Conservation (phyloP, 495 filamentous ascomycete genomes). For the Lasiosphaeria hispida region DNA sequence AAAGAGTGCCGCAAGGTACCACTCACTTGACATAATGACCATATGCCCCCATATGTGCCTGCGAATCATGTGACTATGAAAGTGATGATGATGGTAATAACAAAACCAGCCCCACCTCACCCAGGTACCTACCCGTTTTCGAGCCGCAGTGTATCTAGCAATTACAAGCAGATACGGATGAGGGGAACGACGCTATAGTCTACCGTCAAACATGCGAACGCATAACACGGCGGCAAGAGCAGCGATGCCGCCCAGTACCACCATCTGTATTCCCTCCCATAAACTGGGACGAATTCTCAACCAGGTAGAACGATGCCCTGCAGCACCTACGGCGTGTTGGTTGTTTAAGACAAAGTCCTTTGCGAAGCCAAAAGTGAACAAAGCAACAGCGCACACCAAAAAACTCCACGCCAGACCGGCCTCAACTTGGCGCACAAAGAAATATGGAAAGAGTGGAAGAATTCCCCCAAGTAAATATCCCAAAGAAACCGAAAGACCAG, state of each 20-base stretch:
- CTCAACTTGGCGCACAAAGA: slow-evolving; percentile 63
- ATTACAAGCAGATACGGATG: too few relatives aligned
- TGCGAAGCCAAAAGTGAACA: slow-evolving; percentile 71
- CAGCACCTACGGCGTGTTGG: too few relatives aligned
- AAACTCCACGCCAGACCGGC: slow-evolving; percentile 67
- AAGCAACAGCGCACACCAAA: slow-evolving; percentile 61
- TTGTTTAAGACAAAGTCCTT: slow-evolving; percentile 50
- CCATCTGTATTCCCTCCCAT: slow-evolving; percentile 60
- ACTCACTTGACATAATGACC: too few relatives aligned
- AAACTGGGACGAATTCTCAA: slow-evolving; percentile 18
- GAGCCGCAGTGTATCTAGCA: too few relatives aligned
- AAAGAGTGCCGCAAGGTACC: too few relatives aligned
- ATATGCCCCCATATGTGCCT: too few relatives aligned
- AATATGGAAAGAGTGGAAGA: slow-evolving; percentile 72
- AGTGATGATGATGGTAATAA: too few relatives aligned
- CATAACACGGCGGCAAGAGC: slow-evolving; percentile 64
- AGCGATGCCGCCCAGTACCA: slow-evolving; percentile 62
- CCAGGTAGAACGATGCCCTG: too few relatives aligned
- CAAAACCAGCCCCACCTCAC: too few relatives aligned
- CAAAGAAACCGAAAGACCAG: slow-evolving; percentile 56
- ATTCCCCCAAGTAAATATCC: slow-evolving; percentile 75
- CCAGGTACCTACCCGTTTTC: too few relatives aligned
- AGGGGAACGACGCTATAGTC: too few relatives aligned
- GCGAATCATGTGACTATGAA: too few relatives aligned
- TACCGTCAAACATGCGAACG: slow-evolving; percentile 58